phyloP scores from a whole-genome alignment of 2,329 filamentous ascomycete species.

The Aspergillus sp. region DNA sequence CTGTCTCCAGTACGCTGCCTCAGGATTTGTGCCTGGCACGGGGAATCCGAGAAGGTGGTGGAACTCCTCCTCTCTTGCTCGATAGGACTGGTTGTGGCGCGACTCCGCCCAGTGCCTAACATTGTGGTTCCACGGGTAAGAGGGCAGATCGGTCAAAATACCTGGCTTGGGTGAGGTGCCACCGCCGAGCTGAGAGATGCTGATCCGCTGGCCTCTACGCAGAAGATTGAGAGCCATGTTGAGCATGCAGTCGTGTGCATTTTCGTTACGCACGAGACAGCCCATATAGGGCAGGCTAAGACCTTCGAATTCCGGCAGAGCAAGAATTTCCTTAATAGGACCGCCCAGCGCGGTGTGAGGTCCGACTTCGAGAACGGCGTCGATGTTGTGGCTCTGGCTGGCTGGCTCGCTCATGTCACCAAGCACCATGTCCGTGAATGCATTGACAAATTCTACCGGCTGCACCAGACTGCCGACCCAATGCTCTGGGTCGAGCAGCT shows the following conservation, averaged over 20 bases:
- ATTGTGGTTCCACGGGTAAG: slow-evolving; percentile 15
- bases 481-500: slow-evolving; percentile 10
- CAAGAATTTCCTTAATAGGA: no score
- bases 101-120: slow-evolving; percentile 6
- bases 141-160: slow-evolving; percentile 12
- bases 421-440: slow-evolving; percentile 4
- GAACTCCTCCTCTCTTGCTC: background rate
- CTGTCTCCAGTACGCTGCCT: slow-evolving; percentile 42
- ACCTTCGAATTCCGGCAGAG: no score
- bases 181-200: no score
- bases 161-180: background rate
- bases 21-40: slow-evolving; percentile 5
- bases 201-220: no score
- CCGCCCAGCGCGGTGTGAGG: no score
- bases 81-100: slow-evolving; percentile 3
- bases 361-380: no score
- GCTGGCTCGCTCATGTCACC: slow-evolving; percentile 6
- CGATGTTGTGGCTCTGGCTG: no score
- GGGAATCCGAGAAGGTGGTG: background rate
- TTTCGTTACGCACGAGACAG: no score
- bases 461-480: slow-evolving; percentile 19
- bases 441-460: slow-evolving; percentile 15
- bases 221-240: no score
- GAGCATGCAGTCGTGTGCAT: no score
- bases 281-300: no score